Percentiles rank a stretch among this genome's conserved stretches.
Conservation (phyloP, 148 eudicot species). For the Diospyros kaki region DNA sequence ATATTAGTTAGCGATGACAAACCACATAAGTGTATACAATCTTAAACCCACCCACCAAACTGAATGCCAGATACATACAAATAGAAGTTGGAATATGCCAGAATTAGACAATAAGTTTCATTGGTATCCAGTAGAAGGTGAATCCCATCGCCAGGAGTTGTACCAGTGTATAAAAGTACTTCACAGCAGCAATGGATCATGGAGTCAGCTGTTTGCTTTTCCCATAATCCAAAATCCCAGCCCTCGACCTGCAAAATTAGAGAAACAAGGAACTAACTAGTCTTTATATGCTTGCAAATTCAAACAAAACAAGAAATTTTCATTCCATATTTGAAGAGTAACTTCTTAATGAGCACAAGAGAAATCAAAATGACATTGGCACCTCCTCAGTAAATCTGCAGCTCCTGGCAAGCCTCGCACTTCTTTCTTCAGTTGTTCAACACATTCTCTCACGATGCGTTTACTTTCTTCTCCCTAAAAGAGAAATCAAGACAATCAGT, state of each 20-base stretch:
- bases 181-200: conserved; percentile 1
- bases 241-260: conserved; percentile 22
- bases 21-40: no score
- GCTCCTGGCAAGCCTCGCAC: conserved; percentile 23
- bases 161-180: not conserved
- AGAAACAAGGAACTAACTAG: not conserved
- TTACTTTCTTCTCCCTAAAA: conserved; percentile 38
- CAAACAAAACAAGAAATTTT: not conserved
- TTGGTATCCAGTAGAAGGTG: no score
- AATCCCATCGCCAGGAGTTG: not conserved
- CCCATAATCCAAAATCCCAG: conserved; percentile 11
- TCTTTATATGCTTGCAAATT: not conserved
- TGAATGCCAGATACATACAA: no score
- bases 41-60: no score
- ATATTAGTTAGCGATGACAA: no score
- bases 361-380: not conserved
- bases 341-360: not conserved
- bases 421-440: conserved; percentile 39
- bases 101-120: no score
- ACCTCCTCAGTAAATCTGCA: conserved; percentile 30
- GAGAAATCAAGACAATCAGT: no score
- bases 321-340: not conserved
- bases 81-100: no score
- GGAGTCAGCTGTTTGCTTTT: not conserved
- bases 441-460: conserved; percentile 23